These are phyloP conservation scores for Hirschioporus abietinus DNA, from an alignment of 768 basidiomycete species.

Conservation along the genomic window DNA sequence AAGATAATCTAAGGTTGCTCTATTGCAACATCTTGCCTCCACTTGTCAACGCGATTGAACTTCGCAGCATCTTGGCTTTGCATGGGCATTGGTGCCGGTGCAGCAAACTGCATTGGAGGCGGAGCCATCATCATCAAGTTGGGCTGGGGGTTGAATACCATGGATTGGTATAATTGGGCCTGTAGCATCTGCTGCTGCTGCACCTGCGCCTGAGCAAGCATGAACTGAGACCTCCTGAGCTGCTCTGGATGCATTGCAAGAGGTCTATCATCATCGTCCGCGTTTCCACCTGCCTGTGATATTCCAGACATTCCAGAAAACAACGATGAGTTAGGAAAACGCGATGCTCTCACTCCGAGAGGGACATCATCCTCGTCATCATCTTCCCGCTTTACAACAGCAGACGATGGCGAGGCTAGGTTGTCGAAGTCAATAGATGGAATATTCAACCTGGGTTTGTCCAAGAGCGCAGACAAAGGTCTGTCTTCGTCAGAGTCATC, in stretches of 20 bases:
- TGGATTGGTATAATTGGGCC: constrained; percentile 67
- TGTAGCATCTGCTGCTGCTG: constrained; percentile 68
- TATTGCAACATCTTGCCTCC: constrained; percentile 76
- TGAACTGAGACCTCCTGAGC: constrained; percentile 59
- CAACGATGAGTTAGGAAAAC: constrained; percentile 21
- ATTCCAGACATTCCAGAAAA: constrained; percentile 15
- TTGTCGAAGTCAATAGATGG: constrained; percentile 33
- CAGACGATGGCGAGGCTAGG: constrained; percentile 16
- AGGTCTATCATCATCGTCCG: constrained; percentile 65
- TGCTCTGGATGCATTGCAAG: constrained; percentile 75
- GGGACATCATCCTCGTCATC: constrained; percentile 70
- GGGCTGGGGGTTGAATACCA: constrained; percentile 59
- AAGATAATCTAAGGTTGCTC: constrained; percentile 23
- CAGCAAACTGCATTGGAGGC: constrained; percentile 36
- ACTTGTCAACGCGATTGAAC: constrained; percentile 68
- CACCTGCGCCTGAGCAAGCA: constrained; percentile 49
- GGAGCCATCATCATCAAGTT: constrained; percentile 55
- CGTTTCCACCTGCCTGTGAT: constrained; percentile 26
- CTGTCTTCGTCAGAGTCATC: constrained; percentile 66
- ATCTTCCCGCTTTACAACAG: constrained; percentile 25
- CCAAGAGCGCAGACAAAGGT: constrained; percentile 60
- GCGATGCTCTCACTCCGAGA: constrained; percentile 63
- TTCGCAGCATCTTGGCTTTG: constrained; percentile 52
- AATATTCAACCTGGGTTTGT: constrained; percentile 29
- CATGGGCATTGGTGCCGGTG: constrained; percentile 47